These are phyloP conservation scores for Curvularia hawaiiensis DNA, from an alignment of 2,329 filamentous ascomycete genomes.

Conservation along the genomic window DNA sequence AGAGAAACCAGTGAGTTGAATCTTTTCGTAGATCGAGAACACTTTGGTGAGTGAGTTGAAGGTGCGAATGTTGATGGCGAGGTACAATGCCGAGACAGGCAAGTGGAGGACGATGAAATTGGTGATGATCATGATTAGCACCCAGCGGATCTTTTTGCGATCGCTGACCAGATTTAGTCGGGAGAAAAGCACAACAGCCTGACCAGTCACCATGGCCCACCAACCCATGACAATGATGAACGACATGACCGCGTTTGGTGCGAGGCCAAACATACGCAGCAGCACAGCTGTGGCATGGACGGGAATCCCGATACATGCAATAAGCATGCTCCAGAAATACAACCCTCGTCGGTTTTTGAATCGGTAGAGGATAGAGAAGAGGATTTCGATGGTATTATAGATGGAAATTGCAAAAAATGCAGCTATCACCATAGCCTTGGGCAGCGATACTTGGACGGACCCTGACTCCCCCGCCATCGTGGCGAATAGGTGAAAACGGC, in stretches of 20 bases:
- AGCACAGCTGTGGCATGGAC: not conserved
- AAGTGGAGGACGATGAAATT: conserved; percentile 48
- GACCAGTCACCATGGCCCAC: conserved; percentile 61
- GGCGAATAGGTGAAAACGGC: not conserved
- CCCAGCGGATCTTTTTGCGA: conserved; percentile 32
- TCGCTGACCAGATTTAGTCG: conserved; percentile 40
- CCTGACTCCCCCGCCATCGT: not conserved
- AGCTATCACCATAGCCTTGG: not conserved
- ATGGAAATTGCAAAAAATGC: not conserved
- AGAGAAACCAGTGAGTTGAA: conserved; percentile 49
- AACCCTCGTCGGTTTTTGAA: not conserved
- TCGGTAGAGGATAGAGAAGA: not conserved
- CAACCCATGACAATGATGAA: not conserved
- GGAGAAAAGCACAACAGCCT: conserved; percentile 65
- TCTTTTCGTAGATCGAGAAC: conserved; percentile 42
- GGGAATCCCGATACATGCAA: not conserved
- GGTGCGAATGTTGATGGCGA: conserved; percentile 49
- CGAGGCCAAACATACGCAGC: not conserved
- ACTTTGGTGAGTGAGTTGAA: conserved; percentile 13
- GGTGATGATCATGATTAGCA: conserved; percentile 60
- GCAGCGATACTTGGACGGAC: not conserved
- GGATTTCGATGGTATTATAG: not conserved
- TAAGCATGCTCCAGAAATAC: not conserved
- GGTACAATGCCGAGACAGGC: conserved; percentile 59
- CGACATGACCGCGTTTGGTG: not conserved